Conservation (phyloP, 1,284 basidiomycete genomes). For the Agaricales sp. region DNA sequence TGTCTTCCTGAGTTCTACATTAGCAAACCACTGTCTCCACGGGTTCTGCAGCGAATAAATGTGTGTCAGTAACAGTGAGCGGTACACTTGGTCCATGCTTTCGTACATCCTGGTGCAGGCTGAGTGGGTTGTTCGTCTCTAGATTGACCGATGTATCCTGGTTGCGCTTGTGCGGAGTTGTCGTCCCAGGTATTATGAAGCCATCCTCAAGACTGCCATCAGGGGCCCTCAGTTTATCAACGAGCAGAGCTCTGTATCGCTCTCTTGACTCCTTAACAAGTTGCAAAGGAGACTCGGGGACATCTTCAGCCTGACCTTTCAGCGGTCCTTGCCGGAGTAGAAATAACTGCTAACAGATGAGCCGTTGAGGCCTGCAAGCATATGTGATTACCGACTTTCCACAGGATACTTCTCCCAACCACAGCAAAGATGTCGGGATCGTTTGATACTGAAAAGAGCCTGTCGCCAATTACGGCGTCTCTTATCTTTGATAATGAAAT, state of each 20-base stretch:
- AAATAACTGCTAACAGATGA: not conserved
- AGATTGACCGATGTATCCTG: constrained; percentile 31
- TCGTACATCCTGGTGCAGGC: constrained; percentile 68
- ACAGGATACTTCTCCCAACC: constrained; percentile 33
- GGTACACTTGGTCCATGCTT: not conserved
- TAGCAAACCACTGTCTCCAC: constrained; percentile 87
- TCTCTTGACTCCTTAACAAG: constrained; percentile 37
- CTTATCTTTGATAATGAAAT: constrained; percentile 26
- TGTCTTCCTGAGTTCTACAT: constrained; percentile 76
- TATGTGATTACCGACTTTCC: constrained; percentile 26
- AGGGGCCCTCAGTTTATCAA: constrained; percentile 64
- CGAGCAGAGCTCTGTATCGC: constrained; percentile 38
- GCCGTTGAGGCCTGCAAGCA: not conserved
- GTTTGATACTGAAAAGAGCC: constrained; percentile 19
- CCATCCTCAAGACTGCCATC: constrained; percentile 71
- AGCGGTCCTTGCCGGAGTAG: not conserved
- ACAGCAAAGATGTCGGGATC: constrained; percentile 16
- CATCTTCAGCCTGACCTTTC: not conserved
- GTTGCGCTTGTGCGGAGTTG: constrained; percentile 24
- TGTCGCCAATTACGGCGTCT: constrained; percentile 30
- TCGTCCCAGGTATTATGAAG: constrained; percentile 41
- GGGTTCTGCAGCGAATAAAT: constrained; percentile 50
- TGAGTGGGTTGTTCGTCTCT: constrained; percentile 78
- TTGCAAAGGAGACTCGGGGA: constrained; percentile 25
- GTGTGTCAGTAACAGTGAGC: constrained; percentile 3